A percentile compares a stretch with the other conserved stretches of the same genome.
These are phyloP conservation scores for Epicoccum nigrum DNA, from an alignment of 2,329 filamentous ascomycete genomes.

Conservation along the genomic window DNA sequence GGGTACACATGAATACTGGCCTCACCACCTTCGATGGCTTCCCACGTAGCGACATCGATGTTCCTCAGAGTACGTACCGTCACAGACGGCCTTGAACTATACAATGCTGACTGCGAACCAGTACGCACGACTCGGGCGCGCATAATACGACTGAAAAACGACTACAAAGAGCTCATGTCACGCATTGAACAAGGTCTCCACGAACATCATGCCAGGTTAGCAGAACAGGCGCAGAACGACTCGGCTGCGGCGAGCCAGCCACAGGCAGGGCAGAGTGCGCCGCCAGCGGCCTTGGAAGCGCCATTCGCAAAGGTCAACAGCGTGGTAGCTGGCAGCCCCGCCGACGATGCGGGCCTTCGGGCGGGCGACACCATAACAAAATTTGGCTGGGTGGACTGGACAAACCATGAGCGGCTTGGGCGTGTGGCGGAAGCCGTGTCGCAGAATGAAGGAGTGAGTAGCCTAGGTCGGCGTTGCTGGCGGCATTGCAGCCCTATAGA, in stretches of 20 bases:
- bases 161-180: constrained; percentile 88
- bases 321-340: constrained; percentile 78
- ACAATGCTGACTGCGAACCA: constrained; percentile 49
- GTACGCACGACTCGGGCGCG: constrained; percentile 91
- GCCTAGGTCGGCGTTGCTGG: constrained; percentile 7
- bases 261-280: constrained; percentile 31
- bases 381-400: constrained; percentile 83
- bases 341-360: constrained; percentile 79
- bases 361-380: constrained; percentile 79
- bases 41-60: constrained; percentile 90
- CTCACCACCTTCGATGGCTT: constrained; percentile 90
- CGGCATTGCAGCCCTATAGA: constrained; percentile 16
- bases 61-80: constrained; percentile 77
- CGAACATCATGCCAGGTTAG: constrained; percentile 79
- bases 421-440: constrained; percentile 91
- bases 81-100: not conserved
- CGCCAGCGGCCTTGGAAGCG: constrained; percentile 54
- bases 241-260: constrained; percentile 36
- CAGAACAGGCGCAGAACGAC: constrained; percentile 52
- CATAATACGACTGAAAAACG: constrained; percentile 88
- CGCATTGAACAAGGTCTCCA: constrained; percentile 86
- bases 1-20: constrained; percentile 88
- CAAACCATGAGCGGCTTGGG: constrained; percentile 83
- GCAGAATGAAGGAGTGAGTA: constrained; percentile 83
- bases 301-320: constrained; percentile 91